phyloP scores from a whole-genome alignment of 495 filamentous ascomycete species.

The Penicillium macrosclerotiorum region DNA sequence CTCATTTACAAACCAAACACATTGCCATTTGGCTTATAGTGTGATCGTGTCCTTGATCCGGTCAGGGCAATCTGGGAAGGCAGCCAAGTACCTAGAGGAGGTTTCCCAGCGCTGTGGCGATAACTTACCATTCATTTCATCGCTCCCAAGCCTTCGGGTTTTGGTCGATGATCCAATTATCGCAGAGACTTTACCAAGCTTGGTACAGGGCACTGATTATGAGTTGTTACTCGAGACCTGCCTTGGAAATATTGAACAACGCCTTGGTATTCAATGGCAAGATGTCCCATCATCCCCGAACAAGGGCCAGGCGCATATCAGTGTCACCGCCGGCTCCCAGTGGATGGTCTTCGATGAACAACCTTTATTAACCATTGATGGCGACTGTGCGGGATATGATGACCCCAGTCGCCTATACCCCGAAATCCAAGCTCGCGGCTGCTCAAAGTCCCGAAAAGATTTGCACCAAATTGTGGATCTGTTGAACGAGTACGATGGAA shows the following conservation, averaged over 20 bases:
- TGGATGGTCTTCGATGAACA: conserved; percentile 20
- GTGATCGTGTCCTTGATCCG: conserved; percentile 22
- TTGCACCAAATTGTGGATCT: conserved; percentile 25
- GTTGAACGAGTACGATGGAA: conserved; percentile 36
- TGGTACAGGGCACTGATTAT: conserved; percentile 23
- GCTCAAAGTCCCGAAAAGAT: conserved; percentile 28
- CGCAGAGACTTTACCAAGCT: conserved; percentile 14
- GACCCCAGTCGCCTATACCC: conserved; percentile 27
- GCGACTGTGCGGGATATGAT: conserved; percentile 25
- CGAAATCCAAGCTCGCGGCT: conserved; percentile 29
- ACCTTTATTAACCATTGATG: conserved; percentile 28
- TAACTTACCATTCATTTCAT: conserved; percentile 25
- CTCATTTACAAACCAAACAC: neutral
- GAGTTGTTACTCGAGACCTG: conserved; percentile 22
- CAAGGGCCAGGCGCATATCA: conserved; percentile 12
- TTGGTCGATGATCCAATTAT: conserved; percentile 21
- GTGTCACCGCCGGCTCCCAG: conserved; percentile 13
- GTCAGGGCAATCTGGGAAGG: conserved; percentile 13
- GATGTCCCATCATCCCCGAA: conserved; percentile 9
- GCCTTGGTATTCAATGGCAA: conserved; percentile 32
- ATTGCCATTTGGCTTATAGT: conserved; percentile 21
- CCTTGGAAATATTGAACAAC: conserved; percentile 26
- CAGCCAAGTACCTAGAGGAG: conserved; percentile 21
- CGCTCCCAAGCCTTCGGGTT: conserved; percentile 11
- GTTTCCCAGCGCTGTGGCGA: conserved; percentile 23